phyloP scores from a whole-genome alignment of 2,329 filamentous ascomycete species.

The Paracoccidioides lutzii region DNA sequence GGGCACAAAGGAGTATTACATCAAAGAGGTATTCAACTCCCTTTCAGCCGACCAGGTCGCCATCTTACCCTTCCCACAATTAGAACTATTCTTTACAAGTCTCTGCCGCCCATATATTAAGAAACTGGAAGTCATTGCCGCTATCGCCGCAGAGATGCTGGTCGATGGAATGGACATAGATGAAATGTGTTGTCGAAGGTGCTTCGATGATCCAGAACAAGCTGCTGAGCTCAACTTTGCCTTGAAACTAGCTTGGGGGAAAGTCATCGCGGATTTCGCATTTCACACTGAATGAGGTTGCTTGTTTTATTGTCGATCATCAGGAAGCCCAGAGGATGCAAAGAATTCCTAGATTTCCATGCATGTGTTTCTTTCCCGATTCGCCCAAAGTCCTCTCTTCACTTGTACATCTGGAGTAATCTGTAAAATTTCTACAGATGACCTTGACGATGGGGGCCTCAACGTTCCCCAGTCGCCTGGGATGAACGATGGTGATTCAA shows the following conservation, averaged over 20 bases:
- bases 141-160: conserved; percentile 18
- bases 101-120: conserved; percentile 13
- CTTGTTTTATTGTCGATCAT: conserved; percentile 15
- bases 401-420: too few relatives aligned
- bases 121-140: conserved; percentile 13
- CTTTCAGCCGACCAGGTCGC: conserved; percentile 38
- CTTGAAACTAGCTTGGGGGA: conserved; percentile 7
- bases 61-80: conserved; percentile 13
- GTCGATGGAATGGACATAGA: conserved; percentile 19
- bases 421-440: too few relatives aligned
- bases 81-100: conserved; percentile 14
- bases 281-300: conserved; percentile 15
- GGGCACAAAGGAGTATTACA: conserved; percentile 60
- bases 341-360: conserved; percentile 14
- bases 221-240: conserved; percentile 9
- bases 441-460: too few relatives aligned
- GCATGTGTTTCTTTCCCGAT: too few relatives aligned
- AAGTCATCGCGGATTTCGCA: conserved; percentile 16
- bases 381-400: too few relatives aligned
- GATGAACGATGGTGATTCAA: too few relatives aligned
- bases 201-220: conserved; percentile 5
- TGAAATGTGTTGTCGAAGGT: conserved; percentile 12
- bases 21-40: conserved; percentile 57
- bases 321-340: conserved; percentile 11
- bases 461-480: too few relatives aligned